Conservation (phyloP, 2,329 filamentous ascomycete species). For the Cladobotryum mycophilum region DNA sequence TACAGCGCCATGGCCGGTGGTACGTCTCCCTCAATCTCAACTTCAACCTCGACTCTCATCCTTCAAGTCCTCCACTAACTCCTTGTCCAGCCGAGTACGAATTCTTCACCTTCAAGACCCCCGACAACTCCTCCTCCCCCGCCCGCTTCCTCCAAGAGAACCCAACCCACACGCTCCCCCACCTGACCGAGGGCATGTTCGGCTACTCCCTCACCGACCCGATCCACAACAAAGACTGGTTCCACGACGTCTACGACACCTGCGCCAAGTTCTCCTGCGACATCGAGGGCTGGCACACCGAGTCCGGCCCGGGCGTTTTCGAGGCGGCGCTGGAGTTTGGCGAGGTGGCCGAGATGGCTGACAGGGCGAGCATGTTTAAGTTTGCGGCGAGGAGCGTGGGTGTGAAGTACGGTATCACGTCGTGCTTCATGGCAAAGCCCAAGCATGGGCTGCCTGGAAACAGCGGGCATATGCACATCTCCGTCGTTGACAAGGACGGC, state of each 20-base stretch:
- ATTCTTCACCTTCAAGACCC: conserved; percentile 83
- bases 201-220: conserved; percentile 85
- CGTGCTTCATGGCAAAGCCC: conserved; percentile 98
- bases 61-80: not conserved
- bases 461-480: conserved; percentile 93
- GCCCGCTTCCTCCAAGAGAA: conserved; percentile 70
- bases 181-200: conserved; percentile 90
- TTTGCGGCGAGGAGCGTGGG: conserved; percentile 86
- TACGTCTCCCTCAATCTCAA: conserved; percentile 37
- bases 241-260: conserved; percentile 77
- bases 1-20: conserved; percentile 85
- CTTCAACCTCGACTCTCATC: not conserved
- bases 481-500: conserved; percentile 70
- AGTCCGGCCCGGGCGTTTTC: conserved; percentile 88
- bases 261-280: conserved; percentile 72
- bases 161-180: conserved; percentile 64
- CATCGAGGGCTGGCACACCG: conserved; percentile 93
- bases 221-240: conserved; percentile 87
- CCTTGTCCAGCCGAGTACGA: conserved; percentile 72
- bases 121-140: conserved; percentile 56
- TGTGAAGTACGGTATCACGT: conserved; percentile 82
- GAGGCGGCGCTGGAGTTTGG: conserved; percentile 92
- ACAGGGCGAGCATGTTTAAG: conserved; percentile 90
- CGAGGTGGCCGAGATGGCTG: conserved; percentile 83
- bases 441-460: conserved; percentile 87